A percentile compares a stretch with the other conserved stretches of the same genome.
These are phyloP conservation scores for Plicaturopsis crispa DNA, from an alignment of 768 basidiomycete genomes.

Conservation along the genomic window DNA sequence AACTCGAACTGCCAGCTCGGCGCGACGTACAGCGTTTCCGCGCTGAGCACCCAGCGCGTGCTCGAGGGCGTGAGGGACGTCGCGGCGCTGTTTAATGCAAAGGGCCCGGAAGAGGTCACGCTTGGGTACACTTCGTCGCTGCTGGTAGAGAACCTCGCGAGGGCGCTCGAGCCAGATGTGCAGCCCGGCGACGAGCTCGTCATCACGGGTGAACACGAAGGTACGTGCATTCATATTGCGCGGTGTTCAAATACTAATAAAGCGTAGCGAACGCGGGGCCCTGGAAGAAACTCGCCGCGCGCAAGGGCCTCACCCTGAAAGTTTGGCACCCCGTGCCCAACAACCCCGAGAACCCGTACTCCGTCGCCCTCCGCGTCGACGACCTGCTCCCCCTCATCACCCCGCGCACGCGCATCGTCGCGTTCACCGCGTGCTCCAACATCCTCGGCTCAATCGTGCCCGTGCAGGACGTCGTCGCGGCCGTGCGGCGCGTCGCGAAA, in stretches of 20 bases:
- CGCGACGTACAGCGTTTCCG: constrained; percentile 58
- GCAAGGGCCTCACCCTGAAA: constrained; percentile 46
- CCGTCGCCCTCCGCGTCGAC: constrained; percentile 43
- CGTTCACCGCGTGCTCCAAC: constrained; percentile 71
- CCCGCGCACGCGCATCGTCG: constrained; percentile 59
- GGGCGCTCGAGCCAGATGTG: constrained; percentile 50
- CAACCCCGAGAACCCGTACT: constrained; percentile 56
- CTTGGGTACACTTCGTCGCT: constrained; percentile 63
- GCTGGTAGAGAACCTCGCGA: constrained; percentile 61
- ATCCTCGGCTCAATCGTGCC: constrained; percentile 62
- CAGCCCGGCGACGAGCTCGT: constrained; percentile 65
- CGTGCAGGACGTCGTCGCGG: constrained; percentile 46
- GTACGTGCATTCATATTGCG: constrained; percentile 30
- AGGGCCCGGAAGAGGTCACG: constrained; percentile 53
- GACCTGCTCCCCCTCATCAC: constrained; percentile 59
- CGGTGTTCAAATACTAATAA: background rate
- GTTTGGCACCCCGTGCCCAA: constrained; percentile 48
- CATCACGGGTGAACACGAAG: constrained; percentile 75
- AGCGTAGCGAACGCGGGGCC: constrained; percentile 60
- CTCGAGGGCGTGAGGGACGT: constrained; percentile 42
- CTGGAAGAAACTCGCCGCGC: constrained; percentile 68
- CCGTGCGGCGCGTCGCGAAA: constrained; percentile 41
- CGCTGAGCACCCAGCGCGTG: constrained; percentile 42
- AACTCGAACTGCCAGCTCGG: constrained; percentile 72
- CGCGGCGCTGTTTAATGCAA: constrained; percentile 56